Conservation (phyloP, 345 rosid species). For the Boechera stricta region DNA sequence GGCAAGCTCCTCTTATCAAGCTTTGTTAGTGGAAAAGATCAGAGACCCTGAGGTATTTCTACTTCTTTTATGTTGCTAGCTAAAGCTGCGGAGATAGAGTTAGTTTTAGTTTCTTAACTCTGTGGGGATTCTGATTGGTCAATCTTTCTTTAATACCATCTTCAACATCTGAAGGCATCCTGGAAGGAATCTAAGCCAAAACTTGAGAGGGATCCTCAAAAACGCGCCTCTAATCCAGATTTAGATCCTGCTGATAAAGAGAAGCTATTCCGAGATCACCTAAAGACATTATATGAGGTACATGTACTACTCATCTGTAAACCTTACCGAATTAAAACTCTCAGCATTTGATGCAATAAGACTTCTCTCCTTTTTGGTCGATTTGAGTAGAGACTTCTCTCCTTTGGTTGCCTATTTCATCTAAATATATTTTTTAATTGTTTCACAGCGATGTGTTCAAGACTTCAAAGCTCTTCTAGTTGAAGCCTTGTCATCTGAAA, state of each 20-base stretch:
- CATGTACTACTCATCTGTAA: conserved; percentile 13
- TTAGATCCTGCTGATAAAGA: conserved; percentile 81
- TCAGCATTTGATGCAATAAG: conserved; percentile 18
- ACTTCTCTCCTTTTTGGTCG: background rate
- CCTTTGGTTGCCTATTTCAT: background rate
- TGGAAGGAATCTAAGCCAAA: conserved; percentile 92
- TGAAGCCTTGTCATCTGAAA: conserved; percentile 74
- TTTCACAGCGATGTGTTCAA: conserved; percentile 62
- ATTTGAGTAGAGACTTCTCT: background rate
- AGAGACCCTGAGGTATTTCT: conserved; percentile 86
- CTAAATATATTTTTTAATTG: background rate
- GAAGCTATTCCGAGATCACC: conserved; percentile 91
- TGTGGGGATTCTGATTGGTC: conserved; percentile 23
- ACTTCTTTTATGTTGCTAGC: conserved; percentile 3
- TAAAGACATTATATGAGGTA: conserved; percentile 87
- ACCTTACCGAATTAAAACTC: background rate
- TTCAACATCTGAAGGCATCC: conserved; percentile 65
- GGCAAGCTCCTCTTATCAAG: conserved; percentile 88
- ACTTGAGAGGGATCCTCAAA: conserved; percentile 96
- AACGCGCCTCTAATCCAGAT: conserved; percentile 80
- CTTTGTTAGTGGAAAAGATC: conserved; percentile 90
- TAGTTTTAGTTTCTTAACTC: conserved; percentile 13
- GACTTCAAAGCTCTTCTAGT: conserved; percentile 73
- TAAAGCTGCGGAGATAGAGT: conserved; percentile 6
- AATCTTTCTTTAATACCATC: conserved; percentile 24